These are phyloP conservation scores for Magnolia changhungtana DNA, from an alignment of 164 flowering plant genomes.

Conservation along the genomic window DNA sequence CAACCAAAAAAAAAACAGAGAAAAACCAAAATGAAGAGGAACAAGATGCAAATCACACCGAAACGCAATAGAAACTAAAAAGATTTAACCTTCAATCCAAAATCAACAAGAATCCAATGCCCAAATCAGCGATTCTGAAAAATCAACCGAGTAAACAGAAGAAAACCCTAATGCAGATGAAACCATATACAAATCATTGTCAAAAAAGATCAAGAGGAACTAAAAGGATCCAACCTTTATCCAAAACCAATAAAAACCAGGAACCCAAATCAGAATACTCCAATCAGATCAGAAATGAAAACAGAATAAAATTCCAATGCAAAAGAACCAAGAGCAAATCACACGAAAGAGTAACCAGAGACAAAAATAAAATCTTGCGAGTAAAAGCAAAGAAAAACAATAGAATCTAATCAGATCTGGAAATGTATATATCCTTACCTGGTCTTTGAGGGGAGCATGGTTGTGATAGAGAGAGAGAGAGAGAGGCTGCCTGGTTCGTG, in stretches of 20 bases:
- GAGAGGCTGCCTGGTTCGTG: too few relatives aligned
- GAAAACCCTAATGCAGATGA: background rate
- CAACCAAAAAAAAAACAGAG: background rate
- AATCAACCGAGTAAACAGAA: background rate
- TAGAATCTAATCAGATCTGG: slow-evolving; percentile 28
- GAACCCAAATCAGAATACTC: background rate
- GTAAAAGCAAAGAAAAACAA: background rate
- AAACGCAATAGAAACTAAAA: slow-evolving; percentile 1
- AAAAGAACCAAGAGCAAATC: slow-evolving; percentile 1
- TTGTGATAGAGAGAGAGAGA: background rate
- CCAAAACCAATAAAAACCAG: background rate
- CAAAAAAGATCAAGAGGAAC: background rate
- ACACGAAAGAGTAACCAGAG: background rate
- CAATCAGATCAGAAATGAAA: background rate
- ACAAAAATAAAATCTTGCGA: background rate
- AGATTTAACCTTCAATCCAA: slow-evolving; percentile 15
- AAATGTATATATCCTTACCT: slow-evolving; percentile 34
- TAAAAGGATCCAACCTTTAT: slow-evolving; percentile 18
- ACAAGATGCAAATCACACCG: slow-evolving; percentile 5
- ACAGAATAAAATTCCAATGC: background rate
- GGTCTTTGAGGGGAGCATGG: slow-evolving; percentile 52
- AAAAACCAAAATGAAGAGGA: background rate
- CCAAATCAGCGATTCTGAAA: background rate
- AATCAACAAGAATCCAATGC: background rate
- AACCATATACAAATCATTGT: background rate